These are phyloP conservation scores for Allium fistulosum DNA, from an alignment of 106 monocot species.

Conservation along the genomic window DNA sequence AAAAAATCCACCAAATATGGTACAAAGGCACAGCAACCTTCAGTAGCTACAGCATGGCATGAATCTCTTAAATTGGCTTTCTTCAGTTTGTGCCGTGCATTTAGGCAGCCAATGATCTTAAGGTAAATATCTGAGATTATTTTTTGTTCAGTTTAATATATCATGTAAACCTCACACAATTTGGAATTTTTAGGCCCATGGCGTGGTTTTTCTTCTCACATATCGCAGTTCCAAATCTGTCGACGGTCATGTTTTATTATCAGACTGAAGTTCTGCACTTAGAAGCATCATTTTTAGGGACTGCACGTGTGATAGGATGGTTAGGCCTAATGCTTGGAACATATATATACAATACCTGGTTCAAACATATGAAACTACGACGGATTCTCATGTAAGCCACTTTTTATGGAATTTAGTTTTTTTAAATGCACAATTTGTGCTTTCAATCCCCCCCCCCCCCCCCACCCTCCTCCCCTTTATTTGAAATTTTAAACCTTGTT, in stretches of 20 bases:
- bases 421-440: too few relatives aligned
- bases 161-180: background rate
- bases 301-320: constrained; percentile 77
- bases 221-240: constrained; percentile 66
- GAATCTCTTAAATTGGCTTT: constrained; percentile 43
- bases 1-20: background rate
- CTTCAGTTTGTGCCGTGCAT: constrained; percentile 37
- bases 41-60: constrained; percentile 12
- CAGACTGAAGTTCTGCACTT: constrained; percentile 67
- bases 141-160: constrained; percentile 1
- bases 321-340: constrained; percentile 70
- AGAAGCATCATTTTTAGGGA: constrained; percentile 73
- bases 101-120: constrained; percentile 50
- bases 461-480: too few relatives aligned
- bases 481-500: too few relatives aligned
- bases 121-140: constrained; percentile 28
- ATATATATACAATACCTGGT: constrained; percentile 52
- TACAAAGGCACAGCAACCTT: constrained; percentile 10
- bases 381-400: constrained; percentile 67
- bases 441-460: too few relatives aligned
- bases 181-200: constrained; percentile 52
- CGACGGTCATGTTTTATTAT: constrained; percentile 82
- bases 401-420: background rate
- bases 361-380: constrained; percentile 54
- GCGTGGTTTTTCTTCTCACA: constrained; percentile 80